Base-by-base conservation (phyloP, 192 early-diverging fungal species). In the Linnemannia elongata region DNA sequence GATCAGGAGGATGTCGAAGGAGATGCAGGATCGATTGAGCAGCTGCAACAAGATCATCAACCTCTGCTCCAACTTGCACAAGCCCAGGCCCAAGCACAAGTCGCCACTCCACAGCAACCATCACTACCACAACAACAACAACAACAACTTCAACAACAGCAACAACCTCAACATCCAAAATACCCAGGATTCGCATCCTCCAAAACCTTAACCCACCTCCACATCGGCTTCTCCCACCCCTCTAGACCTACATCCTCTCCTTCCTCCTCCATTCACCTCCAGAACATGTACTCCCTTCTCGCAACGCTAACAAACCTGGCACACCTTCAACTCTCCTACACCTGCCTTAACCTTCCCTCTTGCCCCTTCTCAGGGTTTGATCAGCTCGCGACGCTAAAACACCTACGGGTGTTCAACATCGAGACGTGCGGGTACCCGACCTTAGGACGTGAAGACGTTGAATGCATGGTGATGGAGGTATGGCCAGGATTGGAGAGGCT, bases 221-320 rank as follows among this genome's bases (percentile, higher is more conserved):
- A 52, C 52, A 78, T 85, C 54, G 83, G 83, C 0, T 85, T 85
- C 55, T 75, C 78, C 0, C 79, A 69, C 57, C 77, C 83, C 4
- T 73, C 75, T 15, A 74, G 78, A 22, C 71, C 63, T 9, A 49
- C 74, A 41, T 38, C 71, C 27, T 41, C n/a, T n/a, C n/a, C n/a
- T n/a, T n/a, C 60, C 33, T 39, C 38, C 38, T 39, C 60, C 33
- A 54, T 49, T 1, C 42, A 42, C 27, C 47, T n/a, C 33, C n/a
- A 66, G 12, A 33, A 27, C 7, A 80, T 85, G 52, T 85, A 80
- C 54, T 22, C 27, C 27, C 69, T 76, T 2, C 68, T 85, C 54
- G 57, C 83, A 12, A 68, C 73, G 0, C 47, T 85, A 12, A 85
- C 74, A 30, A n/a, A 49, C 13, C 78, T 85, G 10, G 36, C 80